Evolutionary conservation across 2,329 filamentous ascomycete genomes (phyloP).

Genomic region (Fusarium sp.): DNA sequence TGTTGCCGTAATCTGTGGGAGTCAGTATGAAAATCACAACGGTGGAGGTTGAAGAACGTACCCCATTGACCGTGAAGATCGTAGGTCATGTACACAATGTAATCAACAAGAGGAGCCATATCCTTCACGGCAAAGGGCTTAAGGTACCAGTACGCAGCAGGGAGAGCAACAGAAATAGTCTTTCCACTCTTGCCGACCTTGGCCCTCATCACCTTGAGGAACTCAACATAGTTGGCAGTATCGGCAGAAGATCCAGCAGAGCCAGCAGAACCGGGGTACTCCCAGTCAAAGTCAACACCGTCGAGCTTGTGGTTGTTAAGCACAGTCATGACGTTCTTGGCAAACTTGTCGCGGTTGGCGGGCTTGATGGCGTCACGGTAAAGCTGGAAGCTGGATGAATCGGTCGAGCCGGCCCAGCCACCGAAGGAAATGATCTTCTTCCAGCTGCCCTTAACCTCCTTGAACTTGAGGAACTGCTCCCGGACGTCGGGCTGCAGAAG

Average conservation of each 20-base stretch:
- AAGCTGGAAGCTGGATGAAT: conserved; percentile 45
- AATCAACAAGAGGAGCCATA: conserved; percentile 52
- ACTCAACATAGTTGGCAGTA: conserved; percentile 52
- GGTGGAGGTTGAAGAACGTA: neutral
- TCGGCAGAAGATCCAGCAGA: conserved; percentile 50
- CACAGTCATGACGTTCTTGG: conserved; percentile 56
- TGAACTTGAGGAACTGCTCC: conserved; percentile 51
- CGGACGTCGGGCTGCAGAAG: conserved; percentile 39
- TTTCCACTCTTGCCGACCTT: conserved; percentile 50
- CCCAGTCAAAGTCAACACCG: conserved; percentile 64
- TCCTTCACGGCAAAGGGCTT: conserved; percentile 53
- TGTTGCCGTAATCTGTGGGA: conserved; percentile 45
- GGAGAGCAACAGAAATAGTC: conserved; percentile 55
- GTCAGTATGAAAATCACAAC: conserved; percentile 11
- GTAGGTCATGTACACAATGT: conserved; percentile 57
- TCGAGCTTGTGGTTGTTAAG: conserved; percentile 57
- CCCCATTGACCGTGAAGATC: conserved; percentile 56
- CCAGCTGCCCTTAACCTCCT: conserved; percentile 44
- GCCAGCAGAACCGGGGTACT: conserved; percentile 56
- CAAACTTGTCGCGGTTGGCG: conserved; percentile 56
- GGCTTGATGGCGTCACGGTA: conserved; percentile 50
- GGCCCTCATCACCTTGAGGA: conserved; percentile 50
- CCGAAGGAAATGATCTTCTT: conserved; percentile 56
- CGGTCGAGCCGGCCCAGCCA: conserved; percentile 53
- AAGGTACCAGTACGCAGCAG: conserved; percentile 58